These are phyloP conservation scores for Aegle marmelos DNA, from an alignment of 345 rosid species.

Conservation along the genomic window DNA sequence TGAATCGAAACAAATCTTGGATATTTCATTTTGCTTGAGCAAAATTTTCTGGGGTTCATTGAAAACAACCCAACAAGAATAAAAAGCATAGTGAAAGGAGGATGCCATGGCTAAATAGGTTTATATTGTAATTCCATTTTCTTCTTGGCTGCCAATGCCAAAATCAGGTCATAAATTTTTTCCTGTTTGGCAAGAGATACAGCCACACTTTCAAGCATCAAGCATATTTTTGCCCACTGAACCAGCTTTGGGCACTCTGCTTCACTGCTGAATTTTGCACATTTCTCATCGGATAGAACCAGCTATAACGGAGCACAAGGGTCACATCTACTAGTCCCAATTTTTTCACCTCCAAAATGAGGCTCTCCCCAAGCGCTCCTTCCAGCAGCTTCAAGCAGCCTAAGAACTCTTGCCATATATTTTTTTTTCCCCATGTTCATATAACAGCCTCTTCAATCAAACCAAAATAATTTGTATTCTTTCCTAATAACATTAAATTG, in stretches of 20 bases:
- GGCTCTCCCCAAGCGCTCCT: neutral
- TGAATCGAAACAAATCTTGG: neutral
- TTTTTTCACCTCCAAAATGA: neutral
- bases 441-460: neutral
- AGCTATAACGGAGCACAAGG: neutral
- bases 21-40: neutral
- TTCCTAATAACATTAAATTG: neutral
- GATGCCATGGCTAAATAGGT: too few relatives aligned
- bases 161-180: neutral
- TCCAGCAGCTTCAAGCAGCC: neutral
- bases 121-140: neutral
- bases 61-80: too few relatives aligned
- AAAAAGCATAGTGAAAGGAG: too few relatives aligned
- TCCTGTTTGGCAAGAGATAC: neutral
- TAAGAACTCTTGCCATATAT: neutral
- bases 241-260: neutral
- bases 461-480: neutral
- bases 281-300: neutral
- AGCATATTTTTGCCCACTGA: neutral
- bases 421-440: neutral
- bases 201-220: neutral
- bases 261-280: neutral
- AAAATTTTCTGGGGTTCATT: too few relatives aligned
- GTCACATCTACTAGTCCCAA: neutral
- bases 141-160: neutral